phyloP scores from a whole-genome alignment of 2,329 filamentous ascomycete genomes.

The Epichloe gansuensis region DNA sequence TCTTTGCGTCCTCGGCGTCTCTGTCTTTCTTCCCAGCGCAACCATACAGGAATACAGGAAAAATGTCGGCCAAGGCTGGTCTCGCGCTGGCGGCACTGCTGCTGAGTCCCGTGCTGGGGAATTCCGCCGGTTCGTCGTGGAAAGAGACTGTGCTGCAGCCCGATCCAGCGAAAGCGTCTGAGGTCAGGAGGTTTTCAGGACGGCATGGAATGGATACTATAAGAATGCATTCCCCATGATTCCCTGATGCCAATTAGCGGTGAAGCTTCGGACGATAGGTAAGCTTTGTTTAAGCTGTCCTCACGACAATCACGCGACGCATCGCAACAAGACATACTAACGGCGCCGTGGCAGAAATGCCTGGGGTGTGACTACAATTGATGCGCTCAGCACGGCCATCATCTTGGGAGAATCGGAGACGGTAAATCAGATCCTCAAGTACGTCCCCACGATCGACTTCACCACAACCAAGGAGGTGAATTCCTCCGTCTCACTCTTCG shows the following conservation, averaged over 20 bases:
- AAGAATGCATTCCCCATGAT: conserved; percentile 64
- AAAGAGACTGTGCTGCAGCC: not conserved
- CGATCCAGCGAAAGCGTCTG: not conserved
- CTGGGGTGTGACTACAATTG: conserved; percentile 75
- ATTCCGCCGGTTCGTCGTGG: not conserved
- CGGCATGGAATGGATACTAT: conserved; percentile 62
- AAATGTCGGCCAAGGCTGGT: not conserved
- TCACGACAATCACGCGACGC: not conserved
- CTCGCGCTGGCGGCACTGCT: conserved; percentile 1
- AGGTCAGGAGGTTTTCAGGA: conserved; percentile 55
- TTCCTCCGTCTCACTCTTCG: conserved; percentile 61
- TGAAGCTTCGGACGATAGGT: conserved; percentile 56
- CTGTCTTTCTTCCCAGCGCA: not conserved
- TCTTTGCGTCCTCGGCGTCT: not conserved
- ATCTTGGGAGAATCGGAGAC: conserved; percentile 61
- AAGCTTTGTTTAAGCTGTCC: conserved; percentile 11
- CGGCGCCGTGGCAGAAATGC: conserved; percentile 45
- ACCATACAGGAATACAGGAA: not conserved
- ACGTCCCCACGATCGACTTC: conserved; percentile 61
- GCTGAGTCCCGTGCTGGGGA: not conserved
- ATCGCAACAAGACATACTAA: not conserved
- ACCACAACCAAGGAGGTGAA: conserved; percentile 34
- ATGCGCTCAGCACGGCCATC: conserved; percentile 68
- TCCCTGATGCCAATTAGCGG: conserved; percentile 59
- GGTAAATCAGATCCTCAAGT: conserved; percentile 58